Evolutionary conservation across 768 basidiomycete species (phyloP).

Genomic region (Tylopilus sp.): DNA sequence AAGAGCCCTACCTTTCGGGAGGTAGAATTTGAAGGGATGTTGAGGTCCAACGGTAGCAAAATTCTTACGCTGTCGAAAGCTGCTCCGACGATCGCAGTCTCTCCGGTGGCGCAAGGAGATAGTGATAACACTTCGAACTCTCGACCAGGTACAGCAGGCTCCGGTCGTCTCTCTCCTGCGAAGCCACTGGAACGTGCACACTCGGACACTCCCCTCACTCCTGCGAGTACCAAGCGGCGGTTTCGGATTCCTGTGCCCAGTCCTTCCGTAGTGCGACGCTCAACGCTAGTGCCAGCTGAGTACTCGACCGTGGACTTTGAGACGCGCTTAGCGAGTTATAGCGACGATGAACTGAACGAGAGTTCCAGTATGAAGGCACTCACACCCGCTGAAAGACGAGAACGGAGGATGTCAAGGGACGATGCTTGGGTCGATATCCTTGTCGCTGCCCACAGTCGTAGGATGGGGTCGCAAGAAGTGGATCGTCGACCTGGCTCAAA

Average conservation of each 20-base stretch:
- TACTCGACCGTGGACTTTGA: conserved; percentile 82
- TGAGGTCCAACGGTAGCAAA: conserved; percentile 52
- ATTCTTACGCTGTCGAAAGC: conserved; percentile 32
- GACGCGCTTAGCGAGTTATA: conserved; percentile 68
- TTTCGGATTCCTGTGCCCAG: conserved; percentile 63
- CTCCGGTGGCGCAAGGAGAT: conserved; percentile 25
- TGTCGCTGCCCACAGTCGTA: conserved; percentile 53
- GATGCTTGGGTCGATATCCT: conserved; percentile 90
- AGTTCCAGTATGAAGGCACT: conserved; percentile 37
- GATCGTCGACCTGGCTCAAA: conserved; percentile 30
- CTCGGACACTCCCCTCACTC: conserved; percentile 29
- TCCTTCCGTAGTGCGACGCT: conserved; percentile 47
- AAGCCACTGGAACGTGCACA: conserved; percentile 24
- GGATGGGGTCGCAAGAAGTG: conserved; percentile 56
- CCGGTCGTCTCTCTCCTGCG: conserved; percentile 14
- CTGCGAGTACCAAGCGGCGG: conserved; percentile 38
- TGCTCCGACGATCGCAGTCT: conserved; percentile 22
- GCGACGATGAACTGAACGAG: conserved; percentile 43
- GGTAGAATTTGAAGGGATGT: conserved; percentile 75
- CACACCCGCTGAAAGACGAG: conserved; percentile 41
- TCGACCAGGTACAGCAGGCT: conserved; percentile 22
- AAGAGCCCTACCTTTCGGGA: conserved; percentile 53
- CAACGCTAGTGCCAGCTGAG: conserved; percentile 62
- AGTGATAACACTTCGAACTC: conserved; percentile 28
- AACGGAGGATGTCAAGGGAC: conserved; percentile 46